phyloP scores from a whole-genome alignment of 139 green algal species.

The Chlorella sorokiniana region DNA sequence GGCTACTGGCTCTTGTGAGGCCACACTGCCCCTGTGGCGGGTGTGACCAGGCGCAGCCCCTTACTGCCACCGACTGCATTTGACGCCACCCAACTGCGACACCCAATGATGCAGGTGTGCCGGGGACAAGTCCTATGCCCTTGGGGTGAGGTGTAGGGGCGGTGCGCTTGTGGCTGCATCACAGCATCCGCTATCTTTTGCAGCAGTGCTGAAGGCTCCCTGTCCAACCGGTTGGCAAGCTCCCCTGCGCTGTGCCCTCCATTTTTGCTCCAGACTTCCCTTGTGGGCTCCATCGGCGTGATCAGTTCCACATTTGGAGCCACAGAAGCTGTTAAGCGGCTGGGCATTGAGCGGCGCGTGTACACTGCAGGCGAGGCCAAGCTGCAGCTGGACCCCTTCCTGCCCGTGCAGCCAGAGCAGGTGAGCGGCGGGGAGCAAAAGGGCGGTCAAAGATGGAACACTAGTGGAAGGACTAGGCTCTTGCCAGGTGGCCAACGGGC shows the following conservation, averaged over 20 bases:
- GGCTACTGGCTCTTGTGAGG: slow-evolving; percentile 57
- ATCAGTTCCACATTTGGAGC: slow-evolving; percentile 48
- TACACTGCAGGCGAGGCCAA: slow-evolving; percentile 50
- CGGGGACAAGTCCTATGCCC: slow-evolving; percentile 42
- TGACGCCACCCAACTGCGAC: background rate
- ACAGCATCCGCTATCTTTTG: no score
- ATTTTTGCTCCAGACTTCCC: slow-evolving; percentile 32
- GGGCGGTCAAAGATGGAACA: no score
- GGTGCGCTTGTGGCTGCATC: background rate
- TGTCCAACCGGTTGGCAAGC: no score
- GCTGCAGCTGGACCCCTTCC: slow-evolving; percentile 54
- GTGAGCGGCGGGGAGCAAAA: no score
- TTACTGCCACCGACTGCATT: background rate
- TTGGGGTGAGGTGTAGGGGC: background rate
- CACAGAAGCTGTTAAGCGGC: background rate
- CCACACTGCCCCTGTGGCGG: background rate
- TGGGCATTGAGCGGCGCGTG: slow-evolving; percentile 52
- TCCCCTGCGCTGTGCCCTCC: background rate
- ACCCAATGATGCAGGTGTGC: slow-evolving; percentile 25
- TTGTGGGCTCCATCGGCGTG: slow-evolving; percentile 55
- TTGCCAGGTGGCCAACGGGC: no score
- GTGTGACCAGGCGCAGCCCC: no score
- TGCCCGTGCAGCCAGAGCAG: slow-evolving; percentile 29
- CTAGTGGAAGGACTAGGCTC: no score
- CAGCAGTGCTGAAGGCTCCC: background rate